Conservation (phyloP, 1,284 basidiomycete species). For the Boletus mariae region DNA sequence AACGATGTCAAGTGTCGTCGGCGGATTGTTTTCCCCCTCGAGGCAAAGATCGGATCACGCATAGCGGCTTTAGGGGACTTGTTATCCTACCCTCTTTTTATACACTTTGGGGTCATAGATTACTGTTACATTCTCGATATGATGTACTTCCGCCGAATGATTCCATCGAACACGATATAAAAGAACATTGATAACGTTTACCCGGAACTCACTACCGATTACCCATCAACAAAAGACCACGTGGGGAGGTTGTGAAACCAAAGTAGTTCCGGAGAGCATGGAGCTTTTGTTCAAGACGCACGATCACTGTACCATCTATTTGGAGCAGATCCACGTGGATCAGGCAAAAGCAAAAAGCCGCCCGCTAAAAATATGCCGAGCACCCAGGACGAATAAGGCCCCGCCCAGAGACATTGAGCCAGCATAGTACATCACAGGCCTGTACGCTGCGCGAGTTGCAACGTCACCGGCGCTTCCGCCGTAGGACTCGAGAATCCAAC, state of each 20-base stretch:
- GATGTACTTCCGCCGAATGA: neutral
- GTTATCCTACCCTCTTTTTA: neutral
- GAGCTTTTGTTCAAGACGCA: neutral
- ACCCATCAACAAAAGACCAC: neutral
- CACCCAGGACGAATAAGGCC: constrained; percentile 20
- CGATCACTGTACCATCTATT: neutral
- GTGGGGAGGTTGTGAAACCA: neutral
- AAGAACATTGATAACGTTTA: neutral
- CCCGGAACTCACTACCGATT: neutral
- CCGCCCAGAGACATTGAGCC: constrained; percentile 28
- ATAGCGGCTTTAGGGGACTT: constrained; percentile 8
- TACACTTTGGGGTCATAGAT: neutral
- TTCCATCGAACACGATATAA: neutral
- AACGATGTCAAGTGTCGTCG: constrained; percentile 72
- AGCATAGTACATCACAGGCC: constrained; percentile 33
- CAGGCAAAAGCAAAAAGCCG: constrained; percentile 17
- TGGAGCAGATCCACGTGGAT: neutral
- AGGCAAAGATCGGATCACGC: constrained; percentile 30
- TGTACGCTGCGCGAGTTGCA: constrained; percentile 22
- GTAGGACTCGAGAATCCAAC: constrained; percentile 31
- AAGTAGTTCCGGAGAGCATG: neutral
- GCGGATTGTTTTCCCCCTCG: constrained; percentile 35
- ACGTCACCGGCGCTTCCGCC: constrained; percentile 17
- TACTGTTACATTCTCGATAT: neutral
- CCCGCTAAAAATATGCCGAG: constrained; percentile 6